Evolutionary conservation across 805 yeast species (phyloP), one percentile per base, ranked within the genome.

Genomic region (Zygosaccharomyces bailii): DNA sequence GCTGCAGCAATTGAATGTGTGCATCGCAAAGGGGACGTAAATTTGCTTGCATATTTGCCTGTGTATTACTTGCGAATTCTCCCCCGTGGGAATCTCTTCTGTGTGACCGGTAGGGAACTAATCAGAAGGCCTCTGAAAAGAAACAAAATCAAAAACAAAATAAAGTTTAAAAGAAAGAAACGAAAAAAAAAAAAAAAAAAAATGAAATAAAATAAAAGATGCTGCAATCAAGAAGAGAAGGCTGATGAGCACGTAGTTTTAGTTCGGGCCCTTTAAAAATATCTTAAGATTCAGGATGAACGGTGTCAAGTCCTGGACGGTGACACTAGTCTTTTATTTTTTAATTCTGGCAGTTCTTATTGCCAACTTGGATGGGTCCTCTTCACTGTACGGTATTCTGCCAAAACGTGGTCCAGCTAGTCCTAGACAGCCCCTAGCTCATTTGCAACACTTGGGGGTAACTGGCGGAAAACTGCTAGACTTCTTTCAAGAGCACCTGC

Each of bases 391-490:
- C 9, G 35, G 43, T 16, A 17, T 31, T n/a, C 11, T 45, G 16
- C 43, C 40, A 11, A 42, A 35, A 14, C 39, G 49, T 33, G 35
- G 23, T 9, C 24, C 30, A 18, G 31, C 31, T 4, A 33, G 33
- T n/a, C 25, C 2, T 9, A 39, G 17, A 11, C 29, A 34, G 4
- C 19, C 16, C 1, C 36, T 6, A 6, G 11, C 7, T 2, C 39
- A 33, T 11, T 10, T 43, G 20, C 41, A 39, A 4, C 40, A 43
- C 3, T 30, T 54, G 29, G 57, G 57, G 2, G 16, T 55, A 7
- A 40, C 52, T n/a, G 58, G 60, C 11, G 17, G 24, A 2, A 39
- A 41, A 10, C 33, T 55, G 14, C 17, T 52, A 13, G 18, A 44
- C 4, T 46, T 48, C 27, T 55, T 51, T 44, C 41, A 46, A 33